These are phyloP conservation scores for Penicillium sclerotiorum DNA, from an alignment of 2,329 filamentous ascomycete species.

Conservation along the genomic window DNA sequence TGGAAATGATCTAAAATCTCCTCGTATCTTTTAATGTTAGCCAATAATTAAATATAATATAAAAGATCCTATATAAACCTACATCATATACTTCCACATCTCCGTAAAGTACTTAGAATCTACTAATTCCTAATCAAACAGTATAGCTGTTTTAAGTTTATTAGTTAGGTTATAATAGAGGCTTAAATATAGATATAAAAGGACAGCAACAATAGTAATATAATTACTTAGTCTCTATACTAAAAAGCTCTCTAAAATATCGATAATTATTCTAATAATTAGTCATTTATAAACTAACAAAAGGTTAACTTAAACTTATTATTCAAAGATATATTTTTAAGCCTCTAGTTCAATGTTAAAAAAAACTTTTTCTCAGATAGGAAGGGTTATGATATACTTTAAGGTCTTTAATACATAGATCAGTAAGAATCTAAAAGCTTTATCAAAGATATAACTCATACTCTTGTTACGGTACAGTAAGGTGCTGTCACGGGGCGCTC, in stretches of 20 bases:
- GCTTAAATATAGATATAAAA: slow-evolving; percentile 87
- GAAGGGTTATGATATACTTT: background rate
- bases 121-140: slow-evolving; percentile 99
- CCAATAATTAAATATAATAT: too few relatives aligned
- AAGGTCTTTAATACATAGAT: background rate
- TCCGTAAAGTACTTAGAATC: slow-evolving; percentile 94
- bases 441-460: slow-evolving; percentile 62
- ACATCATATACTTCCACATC: slow-evolving; percentile 99
- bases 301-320: too few relatives aligned
- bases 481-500: too few relatives aligned
- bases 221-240: slow-evolving; percentile 95
- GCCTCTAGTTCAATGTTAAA: too few relatives aligned
- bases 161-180: slow-evolving; percentile 97
- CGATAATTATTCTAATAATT: slow-evolving; percentile 83
- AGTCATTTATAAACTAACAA: too few relatives aligned
- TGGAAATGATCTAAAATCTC: too few relatives aligned
- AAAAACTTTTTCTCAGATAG: too few relatives aligned
- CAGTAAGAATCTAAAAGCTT: background rate
- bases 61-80: too few relatives aligned
- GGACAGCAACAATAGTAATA: slow-evolving; percentile 81
- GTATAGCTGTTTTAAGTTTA: slow-evolving; percentile 90
- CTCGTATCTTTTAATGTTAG: too few relatives aligned
- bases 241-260: slow-evolving; percentile 91
- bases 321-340: too few relatives aligned
- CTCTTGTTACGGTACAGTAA: too few relatives aligned